Conservation (phyloP, 2,329 filamentous ascomycete genomes). For the Leptographium lundbergii region DNA sequence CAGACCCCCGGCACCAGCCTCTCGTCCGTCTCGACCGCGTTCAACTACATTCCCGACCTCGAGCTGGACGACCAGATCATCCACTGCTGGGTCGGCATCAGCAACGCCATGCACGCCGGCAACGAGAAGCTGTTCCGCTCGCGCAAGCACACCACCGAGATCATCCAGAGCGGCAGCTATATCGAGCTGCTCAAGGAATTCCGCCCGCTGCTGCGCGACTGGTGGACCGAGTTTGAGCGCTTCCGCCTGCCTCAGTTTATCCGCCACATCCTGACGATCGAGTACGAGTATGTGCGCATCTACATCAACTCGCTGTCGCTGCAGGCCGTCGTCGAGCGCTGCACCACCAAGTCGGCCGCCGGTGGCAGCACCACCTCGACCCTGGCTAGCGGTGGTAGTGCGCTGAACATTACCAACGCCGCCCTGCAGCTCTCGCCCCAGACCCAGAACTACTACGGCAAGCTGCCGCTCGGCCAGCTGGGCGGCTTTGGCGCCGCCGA, state of each 20-base stretch:
- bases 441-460: constrained; percentile 52
- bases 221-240: constrained; percentile 73
- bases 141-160: constrained; percentile 72
- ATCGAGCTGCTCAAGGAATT: constrained; percentile 70
- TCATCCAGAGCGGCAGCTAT: constrained; percentile 80
- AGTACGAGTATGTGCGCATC: constrained; percentile 89
- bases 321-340: constrained; percentile 89
- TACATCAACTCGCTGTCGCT: constrained; percentile 91
- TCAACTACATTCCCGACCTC: constrained; percentile 54
- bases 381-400: constrained; percentile 22
- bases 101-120: constrained; percentile 79
- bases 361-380: constrained; percentile 18
- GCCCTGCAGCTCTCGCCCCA: constrained; percentile 41
- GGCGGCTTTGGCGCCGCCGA: constrained; percentile 53
- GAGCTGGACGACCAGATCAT: constrained; percentile 58
- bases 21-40: constrained; percentile 42
- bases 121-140: constrained; percentile 84
- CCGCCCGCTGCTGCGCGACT: constrained; percentile 62
- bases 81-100: constrained; percentile 90
- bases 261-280: constrained; percentile 72
- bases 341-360: constrained; percentile 56
- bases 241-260: constrained; percentile 55
- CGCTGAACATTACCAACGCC: constrained; percentile 4
- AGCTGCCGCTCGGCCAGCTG: constrained; percentile 49
- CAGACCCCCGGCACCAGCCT: constrained; percentile 48